These are phyloP conservation scores for Paecilomyces dactylethromorphus DNA, from an alignment of 2,329 filamentous ascomycete genomes.

Conservation along the genomic window DNA sequence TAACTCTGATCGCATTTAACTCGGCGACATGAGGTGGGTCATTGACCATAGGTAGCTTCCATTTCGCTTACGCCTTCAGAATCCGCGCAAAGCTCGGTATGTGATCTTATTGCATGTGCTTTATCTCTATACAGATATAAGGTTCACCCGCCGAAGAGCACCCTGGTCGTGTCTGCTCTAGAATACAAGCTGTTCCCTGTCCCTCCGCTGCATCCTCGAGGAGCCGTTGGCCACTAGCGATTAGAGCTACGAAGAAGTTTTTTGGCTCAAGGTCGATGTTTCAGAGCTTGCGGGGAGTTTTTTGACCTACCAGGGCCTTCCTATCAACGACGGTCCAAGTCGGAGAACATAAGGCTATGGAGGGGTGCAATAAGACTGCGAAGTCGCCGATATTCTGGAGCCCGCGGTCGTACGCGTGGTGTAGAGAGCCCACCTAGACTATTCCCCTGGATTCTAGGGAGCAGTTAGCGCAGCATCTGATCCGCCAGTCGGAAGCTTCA, in stretches of 20 bases:
- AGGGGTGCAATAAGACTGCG: too few species aligned
- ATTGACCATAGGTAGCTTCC: not conserved
- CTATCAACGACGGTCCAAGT: not conserved
- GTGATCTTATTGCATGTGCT: not conserved
- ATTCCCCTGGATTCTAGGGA: not conserved
- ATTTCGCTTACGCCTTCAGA: not conserved
- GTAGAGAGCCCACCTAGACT: not conserved
- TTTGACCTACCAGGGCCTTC: not conserved
- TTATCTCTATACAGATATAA: not conserved
- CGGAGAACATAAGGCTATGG: not conserved
- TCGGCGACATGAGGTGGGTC: not conserved
- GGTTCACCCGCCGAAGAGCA: not conserved
- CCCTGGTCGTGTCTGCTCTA: not conserved
- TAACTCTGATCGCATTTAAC: not conserved
- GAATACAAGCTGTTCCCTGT: not conserved
- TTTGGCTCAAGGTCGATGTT: not conserved
- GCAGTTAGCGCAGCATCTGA: not conserved
- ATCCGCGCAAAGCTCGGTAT: not conserved
- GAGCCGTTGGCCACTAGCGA: not conserved
- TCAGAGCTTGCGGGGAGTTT: not conserved
- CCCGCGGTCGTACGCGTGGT: not conserved
- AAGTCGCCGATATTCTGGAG: not conserved
- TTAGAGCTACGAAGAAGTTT: not conserved
- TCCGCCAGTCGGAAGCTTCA: not conserved
- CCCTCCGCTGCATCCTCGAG: not conserved